phyloP scores from a whole-genome alignment of 257 asterid genomes.

The Solanum piurae region DNA sequence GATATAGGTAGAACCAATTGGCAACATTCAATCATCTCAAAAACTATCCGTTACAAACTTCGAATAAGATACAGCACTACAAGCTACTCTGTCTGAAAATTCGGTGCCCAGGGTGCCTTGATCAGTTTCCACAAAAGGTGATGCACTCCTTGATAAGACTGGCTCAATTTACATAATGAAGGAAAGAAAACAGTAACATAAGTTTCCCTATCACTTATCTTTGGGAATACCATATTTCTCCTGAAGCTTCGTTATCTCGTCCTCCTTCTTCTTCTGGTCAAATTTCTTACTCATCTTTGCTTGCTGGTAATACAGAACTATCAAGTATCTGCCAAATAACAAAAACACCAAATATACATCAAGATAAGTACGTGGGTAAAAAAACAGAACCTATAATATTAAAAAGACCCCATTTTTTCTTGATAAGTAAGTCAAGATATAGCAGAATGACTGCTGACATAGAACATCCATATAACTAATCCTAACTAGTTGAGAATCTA shows the following conservation, averaged over 20 bases:
- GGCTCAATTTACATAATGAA: not conserved
- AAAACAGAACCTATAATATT: not conserved
- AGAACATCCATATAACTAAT: not conserved
- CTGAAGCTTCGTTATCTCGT: slow-evolving; percentile 71
- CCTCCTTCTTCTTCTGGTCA: slow-evolving; percentile 90
- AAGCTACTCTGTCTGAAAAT: not conserved
- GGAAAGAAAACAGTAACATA: not conserved
- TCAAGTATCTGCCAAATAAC: slow-evolving; percentile 27
- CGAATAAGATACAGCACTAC: not conserved
- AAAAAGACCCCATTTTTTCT: not conserved
- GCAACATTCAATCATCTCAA: not conserved
- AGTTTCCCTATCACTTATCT: slow-evolving; percentile 31
- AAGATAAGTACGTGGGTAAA: not conserved
- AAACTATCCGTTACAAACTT: not conserved
- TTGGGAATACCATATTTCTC: slow-evolving; percentile 72
- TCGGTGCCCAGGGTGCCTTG: not conserved
- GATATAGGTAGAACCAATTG: not conserved
- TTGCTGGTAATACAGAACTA: slow-evolving; percentile 87
- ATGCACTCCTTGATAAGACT: not conserved
- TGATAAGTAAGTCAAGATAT: not conserved
- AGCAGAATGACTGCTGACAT: not conserved
- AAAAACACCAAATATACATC: not conserved
- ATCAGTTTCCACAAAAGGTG: not conserved
- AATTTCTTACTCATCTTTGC: slow-evolving; percentile 93
- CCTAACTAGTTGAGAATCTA: not conserved